A percentile compares a stretch with the other conserved stretches of the same genome.
Conservation (phyloP, 768 basidiomycete species). For the Asterophora parasitica region DNA sequence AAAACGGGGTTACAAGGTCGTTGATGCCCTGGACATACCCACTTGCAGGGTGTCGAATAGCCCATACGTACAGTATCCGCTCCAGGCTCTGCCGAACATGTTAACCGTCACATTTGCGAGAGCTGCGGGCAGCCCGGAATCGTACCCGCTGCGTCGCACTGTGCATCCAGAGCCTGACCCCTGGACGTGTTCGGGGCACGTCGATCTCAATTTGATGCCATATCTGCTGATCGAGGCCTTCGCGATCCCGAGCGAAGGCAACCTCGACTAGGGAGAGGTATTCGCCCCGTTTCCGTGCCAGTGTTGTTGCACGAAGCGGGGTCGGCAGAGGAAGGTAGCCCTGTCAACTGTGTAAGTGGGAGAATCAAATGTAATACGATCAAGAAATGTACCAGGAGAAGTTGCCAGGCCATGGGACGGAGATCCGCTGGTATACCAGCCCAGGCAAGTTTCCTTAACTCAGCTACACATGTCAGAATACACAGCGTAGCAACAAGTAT, state of each 20-base stretch:
- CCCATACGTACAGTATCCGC: conserved; percentile 97
- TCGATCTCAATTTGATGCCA: conserved; percentile 99
- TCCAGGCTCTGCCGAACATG: conserved; percentile 69
- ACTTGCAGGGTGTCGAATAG: conserved; percentile 95
- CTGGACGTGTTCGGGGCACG: conserved; percentile 92
- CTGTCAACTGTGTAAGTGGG: conserved; percentile 33
- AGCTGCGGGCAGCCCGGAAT: conserved; percentile 3
- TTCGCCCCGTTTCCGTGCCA: conserved; percentile 89
- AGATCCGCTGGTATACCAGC: conserved; percentile 86
- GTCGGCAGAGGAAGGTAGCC: conserved; percentile 89
- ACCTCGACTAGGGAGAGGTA: conserved; percentile 86
- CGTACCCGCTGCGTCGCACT: conserved; percentile 82
- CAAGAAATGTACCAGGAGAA: conserved; percentile 68
- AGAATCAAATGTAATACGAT: conserved; percentile 2
- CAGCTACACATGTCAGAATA: conserved; percentile 38
- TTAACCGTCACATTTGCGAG: conserved; percentile 8
- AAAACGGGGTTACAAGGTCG: conserved; percentile 96
- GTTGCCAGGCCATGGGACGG: conserved; percentile 90
- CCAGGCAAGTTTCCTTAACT: conserved; percentile 91
- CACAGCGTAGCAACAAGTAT: background rate
- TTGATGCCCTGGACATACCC: conserved; percentile 99
- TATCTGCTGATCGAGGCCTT: conserved; percentile 90
- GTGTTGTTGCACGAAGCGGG: conserved; percentile 65
- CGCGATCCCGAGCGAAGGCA: conserved; percentile 82
- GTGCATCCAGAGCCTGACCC: conserved; percentile 88